Conservation (phyloP, 2,329 filamentous ascomycete genomes). For the Rosellinia necatrix region DNA sequence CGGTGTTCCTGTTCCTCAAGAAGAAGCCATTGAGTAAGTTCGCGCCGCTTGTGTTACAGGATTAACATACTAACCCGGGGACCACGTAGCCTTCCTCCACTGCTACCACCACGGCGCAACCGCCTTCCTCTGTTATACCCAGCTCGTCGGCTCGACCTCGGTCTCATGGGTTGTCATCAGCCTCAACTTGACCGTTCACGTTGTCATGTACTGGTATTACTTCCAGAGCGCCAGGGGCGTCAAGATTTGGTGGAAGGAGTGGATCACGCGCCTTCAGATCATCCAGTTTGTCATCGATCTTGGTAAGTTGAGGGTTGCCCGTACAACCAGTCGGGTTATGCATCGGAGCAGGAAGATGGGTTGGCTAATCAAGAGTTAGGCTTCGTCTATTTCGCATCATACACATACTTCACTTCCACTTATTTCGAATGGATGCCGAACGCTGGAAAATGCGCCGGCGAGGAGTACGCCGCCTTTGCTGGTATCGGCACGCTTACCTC, state of each 20-base stretch:
- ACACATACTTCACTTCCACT: slow-evolving; percentile 93
- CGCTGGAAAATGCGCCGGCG: slow-evolving; percentile 83
- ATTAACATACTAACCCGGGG: neutral
- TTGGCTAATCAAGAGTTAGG: slow-evolving; percentile 53
- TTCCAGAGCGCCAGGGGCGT: slow-evolving; percentile 97
- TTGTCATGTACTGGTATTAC: slow-evolving; percentile 99
- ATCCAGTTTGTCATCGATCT: slow-evolving; percentile 97
- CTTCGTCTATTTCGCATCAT: slow-evolving; percentile 99
- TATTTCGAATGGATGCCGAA: slow-evolving; percentile 89
- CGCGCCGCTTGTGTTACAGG: neutral
- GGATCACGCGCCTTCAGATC: slow-evolving; percentile 97
- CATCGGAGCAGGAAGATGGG: neutral
- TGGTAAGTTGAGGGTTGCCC: slow-evolving; percentile 60
- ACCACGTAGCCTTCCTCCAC: slow-evolving; percentile 79
- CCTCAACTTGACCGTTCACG: slow-evolving; percentile 91
- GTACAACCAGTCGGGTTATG: too few relatives aligned
- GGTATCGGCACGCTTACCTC: slow-evolving; percentile 91
- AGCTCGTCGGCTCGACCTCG: slow-evolving; percentile 88
- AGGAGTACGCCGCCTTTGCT: slow-evolving; percentile 94
- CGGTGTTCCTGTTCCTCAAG: slow-evolving; percentile 96
- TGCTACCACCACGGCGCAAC: slow-evolving; percentile 98
- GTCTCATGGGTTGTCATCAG: slow-evolving; percentile 95
- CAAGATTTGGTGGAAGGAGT: slow-evolving; percentile 99
- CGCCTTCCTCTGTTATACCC: slow-evolving; percentile 95
- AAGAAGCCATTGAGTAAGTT: slow-evolving; percentile 91